These are phyloP conservation scores for Sanghuangporus baumii DNA, from an alignment of 1,284 basidiomycete genomes.

Conservation along the genomic window DNA sequence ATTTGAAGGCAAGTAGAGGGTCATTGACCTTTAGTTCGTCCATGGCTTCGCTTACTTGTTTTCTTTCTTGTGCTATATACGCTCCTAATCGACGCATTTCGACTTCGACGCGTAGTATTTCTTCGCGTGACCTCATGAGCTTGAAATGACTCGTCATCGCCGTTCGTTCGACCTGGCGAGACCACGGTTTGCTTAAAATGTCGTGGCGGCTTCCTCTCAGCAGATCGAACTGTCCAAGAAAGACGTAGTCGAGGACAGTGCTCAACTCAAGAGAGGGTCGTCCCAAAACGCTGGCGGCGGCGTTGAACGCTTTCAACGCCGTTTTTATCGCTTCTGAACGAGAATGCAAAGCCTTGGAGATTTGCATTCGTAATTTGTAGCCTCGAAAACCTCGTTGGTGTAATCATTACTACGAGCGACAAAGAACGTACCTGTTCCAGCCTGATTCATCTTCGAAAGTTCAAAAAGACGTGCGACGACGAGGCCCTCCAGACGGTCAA, in stretches of 20 bases:
- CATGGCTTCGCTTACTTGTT: too few species aligned
- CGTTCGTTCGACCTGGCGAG: slow-evolving; percentile 22
- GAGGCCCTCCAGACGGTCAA: slow-evolving; percentile 26
- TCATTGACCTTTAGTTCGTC: too few species aligned
- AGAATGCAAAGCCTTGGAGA: slow-evolving; percentile 26
- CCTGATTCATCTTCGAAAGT: slow-evolving; percentile 27
- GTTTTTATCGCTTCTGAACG: slow-evolving; percentile 24
- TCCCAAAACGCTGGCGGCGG: slow-evolving; percentile 20
- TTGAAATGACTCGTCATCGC: slow-evolving; percentile 26
- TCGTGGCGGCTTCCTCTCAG: slow-evolving; percentile 29
- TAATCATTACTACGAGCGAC: slow-evolving; percentile 1
- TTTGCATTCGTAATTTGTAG: slow-evolving; percentile 27
- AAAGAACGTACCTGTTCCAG: slow-evolving; percentile 18
- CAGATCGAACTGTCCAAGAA: slow-evolving; percentile 32
- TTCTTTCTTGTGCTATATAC: slow-evolving; percentile 15
- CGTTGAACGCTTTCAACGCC: slow-evolving; percentile 26
- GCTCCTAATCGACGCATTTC: slow-evolving; percentile 24
- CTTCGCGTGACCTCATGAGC: slow-evolving; percentile 29
- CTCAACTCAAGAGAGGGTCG: slow-evolving; percentile 25
- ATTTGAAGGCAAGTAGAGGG: too few species aligned
- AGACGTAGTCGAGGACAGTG: slow-evolving; percentile 27
- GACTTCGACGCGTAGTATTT: slow-evolving; percentile 27
- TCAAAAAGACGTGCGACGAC: slow-evolving; percentile 30
- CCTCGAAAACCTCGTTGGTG: slow-evolving; percentile 24
- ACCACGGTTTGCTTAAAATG: slow-evolving; percentile 27